Base-by-base conservation (phyloP, 208 protist species). In the Leishmania tarentolae region DNA sequence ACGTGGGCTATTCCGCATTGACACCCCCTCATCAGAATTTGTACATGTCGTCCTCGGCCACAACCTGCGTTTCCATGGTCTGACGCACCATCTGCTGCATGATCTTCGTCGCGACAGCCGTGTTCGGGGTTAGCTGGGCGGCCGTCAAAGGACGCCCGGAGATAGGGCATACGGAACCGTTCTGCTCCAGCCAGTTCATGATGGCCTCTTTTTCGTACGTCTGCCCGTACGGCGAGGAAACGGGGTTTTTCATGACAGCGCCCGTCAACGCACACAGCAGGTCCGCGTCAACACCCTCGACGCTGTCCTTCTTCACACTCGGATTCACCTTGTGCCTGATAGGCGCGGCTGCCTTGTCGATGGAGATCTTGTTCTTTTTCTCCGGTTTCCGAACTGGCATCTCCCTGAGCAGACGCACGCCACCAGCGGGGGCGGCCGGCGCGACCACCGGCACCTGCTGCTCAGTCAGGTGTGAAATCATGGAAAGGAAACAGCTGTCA, bases 221-320 rank as follows among this genome's bases (percentile, higher is more conserved):
- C 78, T 97, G 92, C 31, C 95, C 95, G 86, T 97, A 94, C 15
- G 95, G 95, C n/a, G 94, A 97, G 42, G 87, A 83, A 24, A 98
- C 93, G 21, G 95, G 95, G 73, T 94, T 92, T 90, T 98, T 98
- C 95, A 98, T 97, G 47, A 96, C 87, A 71, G 93, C 87, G 47
- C 93, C 92, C 9, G 93, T 97, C 75, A 98, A 86, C 44, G 93
- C 91, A 76, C 95, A 98, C 57, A 95, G 88, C 15, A 98, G 83
- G 47, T 82, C 73, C 24, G 88, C 69, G 69, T 96, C 90, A 52
- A 92, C 85, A 63, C 92, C 92, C n/a, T 84, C 81, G 57, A 89
- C 85, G 68, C 82, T 84, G 81, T 95, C 90, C 52, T 79, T 77
- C 81, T 88, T 85, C 56, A 85, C 72, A 63, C 75, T 65, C 40